Evolutionary conservation across 1,284 basidiomycete genomes (phyloP).

Genomic region (Phlebopus sp.): DNA sequence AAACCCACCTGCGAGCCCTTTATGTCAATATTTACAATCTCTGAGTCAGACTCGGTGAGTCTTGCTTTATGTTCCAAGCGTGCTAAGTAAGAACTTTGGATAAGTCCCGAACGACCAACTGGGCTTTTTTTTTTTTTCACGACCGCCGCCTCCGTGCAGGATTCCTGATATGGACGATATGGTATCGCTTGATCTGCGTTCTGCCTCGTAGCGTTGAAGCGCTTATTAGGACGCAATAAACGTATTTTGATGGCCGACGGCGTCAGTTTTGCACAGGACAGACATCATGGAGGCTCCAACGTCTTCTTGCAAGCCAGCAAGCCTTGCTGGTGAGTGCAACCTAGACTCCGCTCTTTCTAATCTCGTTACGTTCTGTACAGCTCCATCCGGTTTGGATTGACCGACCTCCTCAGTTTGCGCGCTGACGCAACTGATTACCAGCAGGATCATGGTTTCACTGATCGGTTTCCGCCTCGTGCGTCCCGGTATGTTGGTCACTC

Average conservation of each 20-base stretch:
- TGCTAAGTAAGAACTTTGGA: background rate
- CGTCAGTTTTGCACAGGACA: background rate
- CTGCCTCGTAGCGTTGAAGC: background rate
- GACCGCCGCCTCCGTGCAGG: too few species aligned
- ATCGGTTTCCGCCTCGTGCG: slow-evolving; percentile 31
- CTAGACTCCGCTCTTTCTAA: background rate
- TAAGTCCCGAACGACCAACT: background rate
- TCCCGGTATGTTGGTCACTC: slow-evolving; percentile 19
- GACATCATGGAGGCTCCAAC: background rate
- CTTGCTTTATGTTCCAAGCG: slow-evolving; percentile 7
- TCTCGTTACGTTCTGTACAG: slow-evolving; percentile 8
- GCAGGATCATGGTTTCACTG: slow-evolving; percentile 13
- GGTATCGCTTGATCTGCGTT: slow-evolving; percentile 21
- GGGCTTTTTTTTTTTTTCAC: too few species aligned
- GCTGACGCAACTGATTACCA: slow-evolving; percentile 4
- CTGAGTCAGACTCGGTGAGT: slow-evolving; percentile 7
- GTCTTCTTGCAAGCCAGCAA: background rate
- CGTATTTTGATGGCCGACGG: slow-evolving; percentile 16
- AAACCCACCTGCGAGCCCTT: slow-evolving; percentile 15
- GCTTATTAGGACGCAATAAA: slow-evolving; percentile 15
- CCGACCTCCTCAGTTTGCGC: slow-evolving; percentile 3
- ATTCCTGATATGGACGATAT: background rate
- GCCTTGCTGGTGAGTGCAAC: background rate
- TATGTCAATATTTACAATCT: slow-evolving; percentile 27
- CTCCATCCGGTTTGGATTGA: slow-evolving; percentile 17